Evolutionary conservation across 306 rosid genomes (phyloP), one percentile per base, ranked within the genome.

Genomic region (Trifolium repens): DNA sequence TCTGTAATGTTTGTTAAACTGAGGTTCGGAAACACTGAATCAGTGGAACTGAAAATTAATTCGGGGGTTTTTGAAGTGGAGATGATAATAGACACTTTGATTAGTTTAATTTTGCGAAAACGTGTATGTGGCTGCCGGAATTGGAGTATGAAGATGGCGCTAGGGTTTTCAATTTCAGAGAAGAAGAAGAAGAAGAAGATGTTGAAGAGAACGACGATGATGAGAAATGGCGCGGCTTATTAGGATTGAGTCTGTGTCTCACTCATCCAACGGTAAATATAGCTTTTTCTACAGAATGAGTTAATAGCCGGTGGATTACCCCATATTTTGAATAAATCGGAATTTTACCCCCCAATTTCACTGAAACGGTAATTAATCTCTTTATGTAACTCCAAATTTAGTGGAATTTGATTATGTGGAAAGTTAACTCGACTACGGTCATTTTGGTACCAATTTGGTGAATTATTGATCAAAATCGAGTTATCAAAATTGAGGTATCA

Each of bases 221-320:
- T 9, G 47, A 53, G 30, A 53, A 53, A 53, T 19, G 59, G 59
- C 27, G 30, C 27, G 13, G 27, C 16, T 27, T 7, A 8, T 35
- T 5, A 35, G 39, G 39, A 35, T 35, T 35, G 39, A 35, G 8
- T 59, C 17, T 59, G 19, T 39, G 9, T 0, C 8, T 27, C 9
- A 59, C 27, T 59, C 66, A 60, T 60, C 66, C 10, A 30, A 60
- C 66, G 66, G 42, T 60, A 1, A 60, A 30, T 14, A 30, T 30
- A 42, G 10, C 42, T 60, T 27, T 60, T 27, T 4, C 16, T 12
- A 37, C 11, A 2, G 4, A 0, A 26, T 26, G 19, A 12, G 37
- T 59, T 27, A 0, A 0, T 11, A 13, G 65, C 65, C 40, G 40
- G 5, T 59, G 5, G 40, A 27, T 59, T 17, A 17, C 19, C 19